Conservation (phyloP, 345 rosid genomes). For the Brassica juncea region DNA sequence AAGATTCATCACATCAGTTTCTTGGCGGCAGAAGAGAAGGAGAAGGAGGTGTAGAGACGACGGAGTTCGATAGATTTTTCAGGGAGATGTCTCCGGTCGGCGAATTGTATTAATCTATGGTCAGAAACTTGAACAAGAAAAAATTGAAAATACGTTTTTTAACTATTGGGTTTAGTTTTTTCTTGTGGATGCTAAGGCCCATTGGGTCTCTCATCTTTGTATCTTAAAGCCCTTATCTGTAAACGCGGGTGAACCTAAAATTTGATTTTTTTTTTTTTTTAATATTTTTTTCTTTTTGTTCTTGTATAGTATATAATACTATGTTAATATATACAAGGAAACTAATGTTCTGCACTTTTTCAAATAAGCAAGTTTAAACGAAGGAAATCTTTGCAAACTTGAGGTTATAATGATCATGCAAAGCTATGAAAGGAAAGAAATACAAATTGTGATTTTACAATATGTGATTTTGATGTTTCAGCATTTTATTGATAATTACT, state of each 20-base stretch:
- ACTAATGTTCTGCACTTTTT: neutral
- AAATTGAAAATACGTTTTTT: neutral
- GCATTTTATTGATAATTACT: neutral
- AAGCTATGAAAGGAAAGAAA: neutral
- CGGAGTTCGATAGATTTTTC: slow-evolving; percentile 48
- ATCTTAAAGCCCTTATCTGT: neutral
- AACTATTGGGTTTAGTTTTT: neutral
- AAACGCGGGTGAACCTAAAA: neutral
- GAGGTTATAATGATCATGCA: neutral
- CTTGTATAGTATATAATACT: no score
- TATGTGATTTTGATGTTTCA: neutral
- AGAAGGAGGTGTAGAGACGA: slow-evolving; percentile 19
- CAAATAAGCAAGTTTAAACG: neutral
- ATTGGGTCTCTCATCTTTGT: slow-evolving; percentile 20
- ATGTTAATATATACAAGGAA: neutral
- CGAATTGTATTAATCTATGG: slow-evolving; percentile 37
- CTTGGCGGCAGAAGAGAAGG: neutral
- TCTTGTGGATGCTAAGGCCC: slow-evolving; percentile 10
- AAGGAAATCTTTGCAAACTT: neutral
- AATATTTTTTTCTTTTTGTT: neutral
- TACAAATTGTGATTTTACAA: neutral
- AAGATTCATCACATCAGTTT: slow-evolving; percentile 10
- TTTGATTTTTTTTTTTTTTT: neutral
- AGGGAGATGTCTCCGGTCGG: slow-evolving; percentile 48
- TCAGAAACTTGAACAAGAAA: slow-evolving; percentile 16